phyloP scores from a whole-genome alignment of 2,329 filamentous ascomycete species.

The Macrophomina pseudophaseolina region DNA sequence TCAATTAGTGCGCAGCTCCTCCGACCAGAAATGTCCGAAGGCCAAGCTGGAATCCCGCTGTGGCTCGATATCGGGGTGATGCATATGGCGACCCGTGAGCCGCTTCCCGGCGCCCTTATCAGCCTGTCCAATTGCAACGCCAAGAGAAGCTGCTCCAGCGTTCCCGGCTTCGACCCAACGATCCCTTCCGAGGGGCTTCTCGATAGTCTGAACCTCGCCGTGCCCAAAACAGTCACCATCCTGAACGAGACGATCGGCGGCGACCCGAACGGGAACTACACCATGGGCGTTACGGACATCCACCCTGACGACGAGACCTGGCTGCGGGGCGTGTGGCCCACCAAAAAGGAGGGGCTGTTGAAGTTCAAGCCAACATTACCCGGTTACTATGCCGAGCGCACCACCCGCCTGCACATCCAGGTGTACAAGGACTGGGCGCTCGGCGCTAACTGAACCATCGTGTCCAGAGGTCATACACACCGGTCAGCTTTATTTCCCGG shows the following conservation, averaged over 20 bases:
- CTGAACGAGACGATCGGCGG: too few relatives aligned
- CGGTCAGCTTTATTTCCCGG: constrained; percentile 42
- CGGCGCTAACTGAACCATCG: neutral
- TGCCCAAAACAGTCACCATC: too few relatives aligned
- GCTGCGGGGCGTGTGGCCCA: constrained; percentile 37
- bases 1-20: too few relatives aligned
- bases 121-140: too few relatives aligned
- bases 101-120: too few relatives aligned
- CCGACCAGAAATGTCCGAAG: too few relatives aligned
- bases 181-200: constrained; percentile 32
- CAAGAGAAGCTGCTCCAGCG: too few relatives aligned
- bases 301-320: constrained; percentile 39
- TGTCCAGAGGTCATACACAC: constrained; percentile 25
- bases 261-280: neutral
- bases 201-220: constrained; percentile 35
- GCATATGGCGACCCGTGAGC: too few relatives aligned
- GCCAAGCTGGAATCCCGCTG: too few relatives aligned
- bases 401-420: neutral
- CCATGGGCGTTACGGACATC: constrained; percentile 27
- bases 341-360: constrained; percentile 29
- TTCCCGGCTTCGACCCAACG: constrained; percentile 25
- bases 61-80: too few relatives aligned
- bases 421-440: neutral
- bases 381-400: neutral
- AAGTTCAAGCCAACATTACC: neutral